Percentiles rank a stretch among this genome's conserved stretches.
These are phyloP conservation scores for Apiotrichum porosum DNA, from an alignment of 1,284 basidiomycete genomes.

Conservation along the genomic window DNA sequence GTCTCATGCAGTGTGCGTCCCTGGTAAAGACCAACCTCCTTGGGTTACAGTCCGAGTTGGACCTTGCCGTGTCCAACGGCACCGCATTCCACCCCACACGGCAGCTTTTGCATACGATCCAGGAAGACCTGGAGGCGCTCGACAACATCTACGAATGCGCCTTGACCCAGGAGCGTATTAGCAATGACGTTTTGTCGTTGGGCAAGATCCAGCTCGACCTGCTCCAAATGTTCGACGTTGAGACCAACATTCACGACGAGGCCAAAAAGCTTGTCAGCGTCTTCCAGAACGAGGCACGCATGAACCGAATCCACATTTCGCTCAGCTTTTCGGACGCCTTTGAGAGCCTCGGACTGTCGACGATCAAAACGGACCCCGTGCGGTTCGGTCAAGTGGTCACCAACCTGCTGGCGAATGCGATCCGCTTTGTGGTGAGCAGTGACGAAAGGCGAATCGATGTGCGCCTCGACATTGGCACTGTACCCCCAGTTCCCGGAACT, in stretches of 20 bases:
- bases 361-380: conserved; percentile 40
- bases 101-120: conserved; percentile 41
- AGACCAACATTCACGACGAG: conserved; percentile 40
- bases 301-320: conserved; percentile 15
- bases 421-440: conserved; percentile 37
- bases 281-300: conserved; percentile 49
- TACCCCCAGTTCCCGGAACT: conserved; percentile 24
- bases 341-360: conserved; percentile 4
- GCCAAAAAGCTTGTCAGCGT: conserved; percentile 42
- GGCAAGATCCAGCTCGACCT: conserved; percentile 49
- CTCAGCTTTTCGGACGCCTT: conserved; percentile 4
- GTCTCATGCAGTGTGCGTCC: conserved; percentile 31
- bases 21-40: conserved; percentile 43
- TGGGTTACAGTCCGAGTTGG: conserved; percentile 34
- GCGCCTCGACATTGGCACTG: conserved; percentile 33
- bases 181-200: conserved; percentile 50
- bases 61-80: background rate
- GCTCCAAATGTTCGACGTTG: conserved; percentile 42
- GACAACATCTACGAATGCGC: conserved; percentile 47
- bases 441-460: conserved; percentile 28
- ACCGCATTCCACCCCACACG: conserved; percentile 19
- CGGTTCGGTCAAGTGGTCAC: conserved; percentile 43
- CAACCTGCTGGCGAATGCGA: conserved; percentile 44
- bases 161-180: conserved; percentile 49
- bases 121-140: conserved; percentile 46